phyloP scores from a whole-genome alignment of 768 basidiomycete species.

The Collybiopsis confluens region DNA sequence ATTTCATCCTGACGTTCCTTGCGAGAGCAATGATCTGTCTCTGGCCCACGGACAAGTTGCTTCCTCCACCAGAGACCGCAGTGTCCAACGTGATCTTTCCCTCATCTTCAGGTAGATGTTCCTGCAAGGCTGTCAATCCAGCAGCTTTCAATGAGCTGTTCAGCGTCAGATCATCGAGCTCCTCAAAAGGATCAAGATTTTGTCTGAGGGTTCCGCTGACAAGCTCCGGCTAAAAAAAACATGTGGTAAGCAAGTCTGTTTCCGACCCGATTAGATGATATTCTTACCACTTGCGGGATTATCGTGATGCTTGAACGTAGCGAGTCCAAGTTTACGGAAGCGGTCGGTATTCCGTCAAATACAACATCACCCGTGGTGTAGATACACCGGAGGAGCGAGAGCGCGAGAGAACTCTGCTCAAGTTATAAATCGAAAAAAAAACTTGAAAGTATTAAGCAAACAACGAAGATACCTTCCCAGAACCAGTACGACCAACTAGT shows the following conservation, averaged over 20 bases:
- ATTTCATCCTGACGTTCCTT: too few relatives aligned
- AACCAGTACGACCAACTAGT: constrained; percentile 57
- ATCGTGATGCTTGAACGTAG: constrained; percentile 43
- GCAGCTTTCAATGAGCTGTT: constrained; percentile 43
- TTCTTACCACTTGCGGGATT: constrained; percentile 32
- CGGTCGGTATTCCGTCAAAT: constrained; percentile 39
- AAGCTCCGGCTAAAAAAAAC: constrained; percentile 35
- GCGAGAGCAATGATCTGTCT: constrained; percentile 63
- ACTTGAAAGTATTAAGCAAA: too few relatives aligned
- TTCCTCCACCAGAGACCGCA: constrained; percentile 55
- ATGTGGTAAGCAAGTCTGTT: not conserved
- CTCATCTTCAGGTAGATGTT: constrained; percentile 16
- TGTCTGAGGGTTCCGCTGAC: constrained; percentile 51
- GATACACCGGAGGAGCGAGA: constrained; percentile 48
- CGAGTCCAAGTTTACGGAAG: constrained; percentile 38
- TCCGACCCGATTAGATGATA: not conserved
- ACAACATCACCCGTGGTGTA: constrained; percentile 38
- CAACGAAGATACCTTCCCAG: constrained; percentile 40
- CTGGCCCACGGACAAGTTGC: constrained; percentile 71
- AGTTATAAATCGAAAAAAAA: not conserved
- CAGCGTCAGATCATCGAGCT: constrained; percentile 48
- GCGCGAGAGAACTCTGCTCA: constrained; percentile 35
- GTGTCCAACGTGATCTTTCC: constrained; percentile 47
- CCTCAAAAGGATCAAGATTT: constrained; percentile 55
- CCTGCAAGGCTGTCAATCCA: constrained; percentile 35